Percentiles rank a stretch among this genome's conserved stretches.
Conservation (phyloP, 1,139 yeast genomes). For the Protomyces pachydermus region DNA sequence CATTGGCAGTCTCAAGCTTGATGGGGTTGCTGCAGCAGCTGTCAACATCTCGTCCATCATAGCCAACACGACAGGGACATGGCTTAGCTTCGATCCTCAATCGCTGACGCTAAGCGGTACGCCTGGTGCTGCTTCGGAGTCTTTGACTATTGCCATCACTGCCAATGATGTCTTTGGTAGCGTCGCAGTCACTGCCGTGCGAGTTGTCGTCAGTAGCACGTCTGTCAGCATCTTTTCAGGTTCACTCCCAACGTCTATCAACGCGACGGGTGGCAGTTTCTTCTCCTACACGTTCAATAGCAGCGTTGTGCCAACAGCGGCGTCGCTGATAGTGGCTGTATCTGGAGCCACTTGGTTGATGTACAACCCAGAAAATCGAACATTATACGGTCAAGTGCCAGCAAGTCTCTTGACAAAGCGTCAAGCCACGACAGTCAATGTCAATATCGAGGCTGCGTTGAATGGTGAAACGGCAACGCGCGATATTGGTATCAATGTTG, state of each 20-base stretch:
- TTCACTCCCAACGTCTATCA: conserved; percentile 39
- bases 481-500: conserved; percentile 24
- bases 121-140: conserved; percentile 46
- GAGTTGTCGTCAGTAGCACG: conserved; percentile 40
- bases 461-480: conserved; percentile 28
- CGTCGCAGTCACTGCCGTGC: conserved; percentile 26
- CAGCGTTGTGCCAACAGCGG: conserved; percentile 41
- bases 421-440: conserved; percentile 28
- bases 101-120: conserved; percentile 61
- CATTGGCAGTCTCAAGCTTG: conserved; percentile 53
- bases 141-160: conserved; percentile 29
- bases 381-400: conserved; percentile 69
- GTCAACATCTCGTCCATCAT: conserved; percentile 53
- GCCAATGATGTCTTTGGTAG: conserved; percentile 33
- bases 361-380: conserved; percentile 55
- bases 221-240: conserved; percentile 36
- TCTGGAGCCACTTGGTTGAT: conserved; percentile 56
- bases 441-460: conserved; percentile 30
- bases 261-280: conserved; percentile 61
- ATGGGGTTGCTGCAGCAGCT: conserved; percentile 48
- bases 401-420: conserved; percentile 13
- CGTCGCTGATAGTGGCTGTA: conserved; percentile 48
- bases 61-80: conserved; percentile 38
- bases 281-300: conserved; percentile 49
- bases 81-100: conserved; percentile 67